phyloP scores from a whole-genome alignment of 1,284 basidiomycete genomes.

The Moesziomyces antarcticus region DNA sequence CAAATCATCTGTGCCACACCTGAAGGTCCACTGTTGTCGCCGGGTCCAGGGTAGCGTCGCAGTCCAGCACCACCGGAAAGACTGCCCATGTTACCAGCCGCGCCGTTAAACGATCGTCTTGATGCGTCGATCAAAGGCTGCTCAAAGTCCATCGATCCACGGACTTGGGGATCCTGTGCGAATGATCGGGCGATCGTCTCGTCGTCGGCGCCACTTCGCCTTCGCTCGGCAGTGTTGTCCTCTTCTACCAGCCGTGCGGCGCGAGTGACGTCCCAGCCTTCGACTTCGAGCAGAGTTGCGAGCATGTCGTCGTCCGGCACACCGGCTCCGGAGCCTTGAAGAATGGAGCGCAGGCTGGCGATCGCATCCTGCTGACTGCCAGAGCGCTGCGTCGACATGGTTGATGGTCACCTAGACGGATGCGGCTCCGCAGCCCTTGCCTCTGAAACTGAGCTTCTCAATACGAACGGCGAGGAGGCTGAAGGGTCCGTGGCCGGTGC shows the following conservation, averaged over 20 bases:
- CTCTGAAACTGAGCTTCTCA: no score
- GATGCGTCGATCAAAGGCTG: conserved; percentile 1
- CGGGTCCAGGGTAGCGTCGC: conserved; percentile 17
- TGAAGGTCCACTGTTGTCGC: conserved; percentile 4
- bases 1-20: conserved; percentile 45
- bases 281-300: conserved; percentile 46
- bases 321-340: conserved; percentile 17
- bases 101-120: not conserved
- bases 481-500: no score
- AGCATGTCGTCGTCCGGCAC: conserved; percentile 36
- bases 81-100: conserved; percentile 20
- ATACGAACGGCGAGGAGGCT: no score
- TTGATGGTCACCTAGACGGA: not conserved
- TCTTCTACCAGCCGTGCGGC: conserved; percentile 42
- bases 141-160: conserved; percentile 33
- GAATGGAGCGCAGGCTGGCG: conserved; percentile 30
- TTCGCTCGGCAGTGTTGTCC: conserved; percentile 37
- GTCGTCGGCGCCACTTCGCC: conserved; percentile 48
- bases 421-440: no score
- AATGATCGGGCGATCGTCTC: conserved; percentile 47
- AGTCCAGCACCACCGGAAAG: conserved; percentile 33
- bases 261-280: conserved; percentile 44
- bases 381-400: conserved; percentile 29
- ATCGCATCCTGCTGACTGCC: conserved; percentile 38
- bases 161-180: conserved; percentile 24